Percentiles rank a stretch among this genome's conserved stretches.
These are phyloP conservation scores for Fusarium sp. DNA, from an alignment of 2,329 filamentous ascomycete species.

Conservation along the genomic window DNA sequence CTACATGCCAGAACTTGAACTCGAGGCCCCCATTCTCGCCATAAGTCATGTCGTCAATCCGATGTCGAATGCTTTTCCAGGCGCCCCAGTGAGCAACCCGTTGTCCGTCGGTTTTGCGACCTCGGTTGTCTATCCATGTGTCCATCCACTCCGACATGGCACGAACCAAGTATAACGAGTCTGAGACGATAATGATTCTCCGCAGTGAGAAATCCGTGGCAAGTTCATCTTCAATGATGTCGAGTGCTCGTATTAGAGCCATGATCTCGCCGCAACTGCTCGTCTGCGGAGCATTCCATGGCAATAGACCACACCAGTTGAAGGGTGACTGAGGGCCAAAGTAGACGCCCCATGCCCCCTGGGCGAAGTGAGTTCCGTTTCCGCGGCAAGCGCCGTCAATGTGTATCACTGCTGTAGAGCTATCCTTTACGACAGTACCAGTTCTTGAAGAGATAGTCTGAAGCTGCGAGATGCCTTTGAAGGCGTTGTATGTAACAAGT, in stretches of 20 bases:
- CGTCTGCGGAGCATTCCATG: constrained; percentile 72
- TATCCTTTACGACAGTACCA: not conserved
- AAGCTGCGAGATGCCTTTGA: constrained; percentile 1
- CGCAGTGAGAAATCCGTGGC: not conserved
- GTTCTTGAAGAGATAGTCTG: not conserved
- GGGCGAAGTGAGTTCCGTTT: constrained; percentile 33
- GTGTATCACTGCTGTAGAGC: constrained; percentile 29
- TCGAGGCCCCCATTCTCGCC: not conserved
- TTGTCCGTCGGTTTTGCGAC: not conserved
- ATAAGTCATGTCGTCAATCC: not conserved
- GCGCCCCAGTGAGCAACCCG: not conserved
- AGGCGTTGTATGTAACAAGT: not conserved
- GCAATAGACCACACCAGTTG: constrained; percentile 59
- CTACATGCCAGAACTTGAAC: constrained; percentile 7
- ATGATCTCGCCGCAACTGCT: constrained; percentile 73
- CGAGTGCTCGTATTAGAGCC: constrained; percentile 69
- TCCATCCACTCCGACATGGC: not conserved
- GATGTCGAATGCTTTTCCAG: not conserved
- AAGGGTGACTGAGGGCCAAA: constrained; percentile 38
- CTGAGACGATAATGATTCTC: not conserved
- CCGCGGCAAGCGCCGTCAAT: constrained; percentile 40
- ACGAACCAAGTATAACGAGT: not conserved
- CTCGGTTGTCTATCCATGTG: not conserved
- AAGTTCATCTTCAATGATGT: not conserved
- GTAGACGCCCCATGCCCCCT: constrained; percentile 40